A percentile compares a stretch with the other conserved stretches of the same genome.
phyloP scores from a whole-genome alignment of 2,329 filamentous ascomycete species.

The Lojkania enalia region DNA sequence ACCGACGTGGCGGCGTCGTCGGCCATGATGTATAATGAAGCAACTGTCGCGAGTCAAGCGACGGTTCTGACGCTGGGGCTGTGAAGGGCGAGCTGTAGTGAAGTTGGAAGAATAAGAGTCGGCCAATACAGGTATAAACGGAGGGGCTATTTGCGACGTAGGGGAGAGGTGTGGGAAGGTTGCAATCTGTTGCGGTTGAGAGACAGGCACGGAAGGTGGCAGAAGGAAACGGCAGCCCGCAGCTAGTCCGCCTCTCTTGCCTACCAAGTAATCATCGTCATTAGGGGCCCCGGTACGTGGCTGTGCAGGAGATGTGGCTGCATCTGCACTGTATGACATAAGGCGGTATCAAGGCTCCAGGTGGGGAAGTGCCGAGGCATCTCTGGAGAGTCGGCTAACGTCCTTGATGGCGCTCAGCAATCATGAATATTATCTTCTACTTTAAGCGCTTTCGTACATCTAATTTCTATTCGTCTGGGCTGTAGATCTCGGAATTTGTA shows the following conservation, averaged over 20 bases:
- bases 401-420: neutral
- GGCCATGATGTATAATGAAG: conserved; percentile 57
- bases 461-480: neutral
- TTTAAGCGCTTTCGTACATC: neutral
- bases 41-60: conserved; percentile 14
- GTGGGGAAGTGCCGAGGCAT: conserved; percentile 21
- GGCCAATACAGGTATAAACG: neutral
- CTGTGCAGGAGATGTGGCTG: neutral
- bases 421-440: neutral
- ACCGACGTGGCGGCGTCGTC: conserved; percentile 61
- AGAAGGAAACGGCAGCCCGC: conserved; percentile 19
- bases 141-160: conserved; percentile 2
- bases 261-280: no score
- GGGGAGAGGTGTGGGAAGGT: conserved; percentile 8
- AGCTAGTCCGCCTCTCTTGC: neutral
- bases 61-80: conserved; percentile 3
- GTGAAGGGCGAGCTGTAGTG: neutral
- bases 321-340: neutral
- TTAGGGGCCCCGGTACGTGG: no score
- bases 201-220: conserved; percentile 31
- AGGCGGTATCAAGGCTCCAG: neutral
- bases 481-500: neutral
- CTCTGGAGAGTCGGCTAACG: conserved; percentile 7
- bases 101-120: neutral
- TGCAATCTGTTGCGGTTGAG: conserved; percentile 8